Conservation (phyloP, 2,329 filamentous ascomycete species). For the Phyllachora maydis region DNA sequence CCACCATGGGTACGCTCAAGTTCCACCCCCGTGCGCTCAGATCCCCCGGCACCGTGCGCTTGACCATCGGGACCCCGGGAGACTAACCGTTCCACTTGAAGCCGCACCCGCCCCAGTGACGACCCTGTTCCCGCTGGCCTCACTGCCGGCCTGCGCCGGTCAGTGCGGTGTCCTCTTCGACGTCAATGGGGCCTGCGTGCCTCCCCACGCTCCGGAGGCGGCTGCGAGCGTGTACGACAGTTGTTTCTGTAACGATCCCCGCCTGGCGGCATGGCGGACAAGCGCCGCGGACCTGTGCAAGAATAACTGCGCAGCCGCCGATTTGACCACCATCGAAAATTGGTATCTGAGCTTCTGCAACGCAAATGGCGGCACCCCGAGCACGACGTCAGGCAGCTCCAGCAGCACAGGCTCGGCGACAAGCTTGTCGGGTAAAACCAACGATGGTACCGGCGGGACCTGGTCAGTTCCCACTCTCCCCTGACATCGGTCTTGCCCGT, state of each 20-base stretch:
- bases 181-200: slow-evolving; percentile 52
- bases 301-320: slow-evolving; percentile 27
- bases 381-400: slow-evolving; percentile 9
- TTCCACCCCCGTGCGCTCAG: too few relatives aligned
- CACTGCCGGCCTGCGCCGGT: slow-evolving; percentile 41
- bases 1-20: too few relatives aligned
- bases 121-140: slow-evolving; percentile 32
- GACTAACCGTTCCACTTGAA: too few relatives aligned
- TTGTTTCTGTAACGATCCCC: slow-evolving; percentile 53
- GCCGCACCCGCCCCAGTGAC: slow-evolving; percentile 11
- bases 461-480: slow-evolving; percentile 18
- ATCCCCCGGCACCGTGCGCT: too few relatives aligned
- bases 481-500: background rate
- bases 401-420: slow-evolving; percentile 6
- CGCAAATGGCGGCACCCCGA: slow-evolving; percentile 13
- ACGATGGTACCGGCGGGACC: slow-evolving; percentile 15
- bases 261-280: slow-evolving; percentile 35
- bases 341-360: slow-evolving; percentile 57
- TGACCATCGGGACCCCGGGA: too few relatives aligned
- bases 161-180: slow-evolving; percentile 40
- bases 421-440: too few relatives aligned
- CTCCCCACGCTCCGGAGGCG: slow-evolving; percentile 26
- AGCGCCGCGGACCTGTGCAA: slow-evolving; percentile 41
- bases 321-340: slow-evolving; percentile 34
- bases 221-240: slow-evolving; percentile 32